These are phyloP conservation scores for Karstenula rhodostoma DNA, from an alignment of 2,329 filamentous ascomycete species.

Conservation along the genomic window DNA sequence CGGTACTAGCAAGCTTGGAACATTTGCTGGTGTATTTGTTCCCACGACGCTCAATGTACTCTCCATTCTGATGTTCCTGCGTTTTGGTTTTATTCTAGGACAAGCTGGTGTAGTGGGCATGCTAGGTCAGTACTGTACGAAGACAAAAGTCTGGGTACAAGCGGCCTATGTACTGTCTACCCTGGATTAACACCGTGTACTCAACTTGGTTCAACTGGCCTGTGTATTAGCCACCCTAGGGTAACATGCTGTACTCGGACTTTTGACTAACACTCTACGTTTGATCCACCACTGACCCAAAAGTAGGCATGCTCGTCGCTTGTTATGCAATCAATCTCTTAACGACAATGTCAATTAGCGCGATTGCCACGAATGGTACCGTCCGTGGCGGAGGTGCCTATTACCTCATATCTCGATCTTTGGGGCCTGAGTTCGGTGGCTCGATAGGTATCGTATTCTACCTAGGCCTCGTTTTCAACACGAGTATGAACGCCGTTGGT, in stretches of 20 bases:
- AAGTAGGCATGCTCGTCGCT: conserved; percentile 72
- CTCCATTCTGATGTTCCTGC: conserved; percentile 90
- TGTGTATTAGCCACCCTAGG: too few relatives aligned
- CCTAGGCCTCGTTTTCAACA: conserved; percentile 83
- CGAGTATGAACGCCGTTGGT: conserved; percentile 86
- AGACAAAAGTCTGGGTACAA: too few relatives aligned
- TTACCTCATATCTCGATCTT: conserved; percentile 84
- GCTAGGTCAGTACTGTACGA: conserved; percentile 65
- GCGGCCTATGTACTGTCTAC: too few relatives aligned
- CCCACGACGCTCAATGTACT: conserved; percentile 89
- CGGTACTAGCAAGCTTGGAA: conserved; percentile 71
- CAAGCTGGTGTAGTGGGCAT: conserved; percentile 82
- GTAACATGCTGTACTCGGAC: too few relatives aligned
- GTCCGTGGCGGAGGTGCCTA: conserved; percentile 89
- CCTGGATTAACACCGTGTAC: too few relatives aligned
- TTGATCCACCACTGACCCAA: conserved; percentile 19
- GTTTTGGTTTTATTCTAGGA: conserved; percentile 85
- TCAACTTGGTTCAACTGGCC: too few relatives aligned
- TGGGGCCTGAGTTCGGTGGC: conserved; percentile 88
- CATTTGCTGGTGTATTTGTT: conserved; percentile 74
- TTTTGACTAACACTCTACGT: neutral
- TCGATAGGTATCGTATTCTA: conserved; percentile 90
- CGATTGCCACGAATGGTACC: conserved; percentile 88
- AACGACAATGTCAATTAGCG: conserved; percentile 84
- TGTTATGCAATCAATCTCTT: conserved; percentile 86